A percentile compares a stretch with the other conserved stretches of the same genome.
Evolutionary conservation across 2,329 filamentous ascomycete genomes (phyloP).

Genomic region (Ophiostoma perfectum): DNA sequence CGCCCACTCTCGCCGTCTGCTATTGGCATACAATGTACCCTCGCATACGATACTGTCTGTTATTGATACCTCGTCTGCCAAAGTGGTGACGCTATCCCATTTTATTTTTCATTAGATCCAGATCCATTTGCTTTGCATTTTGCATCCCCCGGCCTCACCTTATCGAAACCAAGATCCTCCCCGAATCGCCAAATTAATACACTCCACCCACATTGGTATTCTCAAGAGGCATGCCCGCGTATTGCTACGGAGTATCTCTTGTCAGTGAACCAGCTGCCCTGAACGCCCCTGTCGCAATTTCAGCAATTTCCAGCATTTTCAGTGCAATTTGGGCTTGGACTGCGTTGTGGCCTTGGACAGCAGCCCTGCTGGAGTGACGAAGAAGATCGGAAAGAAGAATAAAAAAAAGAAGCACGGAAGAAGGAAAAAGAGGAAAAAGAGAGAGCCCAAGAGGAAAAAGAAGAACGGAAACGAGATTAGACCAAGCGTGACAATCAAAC

Average conservation of each 20-base stretch:
- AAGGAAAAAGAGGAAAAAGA: neutral
- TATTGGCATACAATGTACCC: no score
- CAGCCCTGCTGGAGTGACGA: neutral
- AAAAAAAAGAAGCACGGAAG: neutral
- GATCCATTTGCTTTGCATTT: neutral
- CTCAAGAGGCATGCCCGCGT: neutral
- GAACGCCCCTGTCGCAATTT: constrained; percentile 1
- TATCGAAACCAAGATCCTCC: neutral
- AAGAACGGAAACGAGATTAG: neutral
- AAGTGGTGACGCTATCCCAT: neutral
- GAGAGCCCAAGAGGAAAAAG: neutral
- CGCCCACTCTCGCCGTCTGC: no score
- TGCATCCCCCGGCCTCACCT: neutral
- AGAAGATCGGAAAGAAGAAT: neutral
- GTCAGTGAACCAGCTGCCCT: neutral
- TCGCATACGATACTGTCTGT: no score
- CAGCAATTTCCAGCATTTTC: no score
- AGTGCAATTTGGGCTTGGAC: neutral
- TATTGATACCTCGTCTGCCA: no score
- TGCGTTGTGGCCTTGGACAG: neutral
- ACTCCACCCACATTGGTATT: constrained; percentile 10
- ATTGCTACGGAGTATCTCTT: neutral
- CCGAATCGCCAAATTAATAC: constrained; percentile 4
- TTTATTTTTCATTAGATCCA: neutral
- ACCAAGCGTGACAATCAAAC: neutral